Conservation (phyloP, 768 basidiomycete genomes). For the Hygrocybe punicea region DNA sequence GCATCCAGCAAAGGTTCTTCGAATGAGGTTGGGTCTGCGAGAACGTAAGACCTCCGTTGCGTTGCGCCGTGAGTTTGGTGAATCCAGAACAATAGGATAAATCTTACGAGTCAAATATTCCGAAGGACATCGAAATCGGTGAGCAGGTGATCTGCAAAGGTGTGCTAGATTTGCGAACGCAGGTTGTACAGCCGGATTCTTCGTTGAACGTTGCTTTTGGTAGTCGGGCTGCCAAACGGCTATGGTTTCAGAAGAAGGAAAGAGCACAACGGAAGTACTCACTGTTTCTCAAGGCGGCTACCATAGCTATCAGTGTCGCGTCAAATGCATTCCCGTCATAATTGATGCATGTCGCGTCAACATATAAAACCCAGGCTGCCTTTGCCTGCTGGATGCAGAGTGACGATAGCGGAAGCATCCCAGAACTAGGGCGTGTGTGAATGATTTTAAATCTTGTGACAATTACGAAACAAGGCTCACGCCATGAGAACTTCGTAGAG, state of each 20-base stretch:
- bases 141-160: conserved; percentile 48
- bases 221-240: conserved; percentile 53
- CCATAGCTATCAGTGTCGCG: conserved; percentile 81
- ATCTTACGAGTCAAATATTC: conserved; percentile 76
- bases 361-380: conserved; percentile 89
- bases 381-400: conserved; percentile 80
- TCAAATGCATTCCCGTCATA: conserved; percentile 97
- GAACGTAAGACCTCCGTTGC: conserved; percentile 50
- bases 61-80: conserved; percentile 5
- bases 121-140: conserved; percentile 63
- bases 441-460: not conserved
- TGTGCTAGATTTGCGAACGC: conserved; percentile 47
- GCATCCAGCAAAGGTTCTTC: conserved; percentile 85
- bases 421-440: conserved; percentile 52
- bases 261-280: conserved; percentile 25
- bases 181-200: conserved; percentile 59
- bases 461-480: conserved; percentile 34
- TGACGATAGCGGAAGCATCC: conserved; percentile 57
- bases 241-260: not conserved
- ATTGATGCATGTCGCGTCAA: conserved; percentile 94
- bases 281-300: conserved; percentile 85
- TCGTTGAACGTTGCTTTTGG: conserved; percentile 71
- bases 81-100: not conserved
- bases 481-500: conserved; percentile 73
- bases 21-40: conserved; percentile 85